Evolutionary conservation across 768 basidiomycete genomes (phyloP).

Genomic region (Auricularia cornea): DNA sequence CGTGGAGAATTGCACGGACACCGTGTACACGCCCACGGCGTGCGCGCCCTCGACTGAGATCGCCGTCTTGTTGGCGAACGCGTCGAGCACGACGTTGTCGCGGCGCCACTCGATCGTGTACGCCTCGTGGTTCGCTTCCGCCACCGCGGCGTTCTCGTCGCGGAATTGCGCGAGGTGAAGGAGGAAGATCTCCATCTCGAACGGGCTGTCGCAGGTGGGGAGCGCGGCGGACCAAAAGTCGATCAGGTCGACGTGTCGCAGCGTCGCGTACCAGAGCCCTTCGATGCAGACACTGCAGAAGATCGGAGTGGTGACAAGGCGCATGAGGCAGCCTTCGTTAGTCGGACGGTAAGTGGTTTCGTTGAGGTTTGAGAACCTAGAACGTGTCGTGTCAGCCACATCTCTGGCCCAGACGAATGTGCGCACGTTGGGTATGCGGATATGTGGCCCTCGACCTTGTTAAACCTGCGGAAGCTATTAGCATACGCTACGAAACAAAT

Average conservation of each 20-base stretch:
- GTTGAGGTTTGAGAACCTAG: conserved; percentile 56
- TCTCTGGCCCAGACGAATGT: not conserved
- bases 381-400: not conserved
- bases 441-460: conserved; percentile 47
- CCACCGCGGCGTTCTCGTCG: conserved; percentile 19
- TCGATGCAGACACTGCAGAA: conserved; percentile 72
- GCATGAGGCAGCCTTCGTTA: conserved; percentile 79
- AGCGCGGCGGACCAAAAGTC: conserved; percentile 32
- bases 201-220: conserved; percentile 29
- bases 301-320: conserved; percentile 55
- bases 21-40: conserved; percentile 34
- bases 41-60: conserved; percentile 27
- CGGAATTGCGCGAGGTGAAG: conserved; percentile 56
- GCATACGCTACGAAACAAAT: conserved; percentile 2
- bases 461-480: conserved; percentile 40
- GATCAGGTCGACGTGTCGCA: conserved; percentile 51
- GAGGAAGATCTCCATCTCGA: conserved; percentile 39
- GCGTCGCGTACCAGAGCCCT: conserved; percentile 62
- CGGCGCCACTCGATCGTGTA: conserved; percentile 52
- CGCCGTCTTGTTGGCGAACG: conserved; percentile 42
- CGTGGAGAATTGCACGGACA: conserved; percentile 44
- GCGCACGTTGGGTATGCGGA: conserved; percentile 67
- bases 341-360: conserved; percentile 70
- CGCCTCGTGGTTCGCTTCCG: conserved; percentile 31
- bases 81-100: conserved; percentile 35